A percentile compares a stretch with the other conserved stretches of the same genome.
phyloP scores from a whole-genome alignment of 2,329 filamentous ascomycete species.

The Colletotrichum sp. region DNA sequence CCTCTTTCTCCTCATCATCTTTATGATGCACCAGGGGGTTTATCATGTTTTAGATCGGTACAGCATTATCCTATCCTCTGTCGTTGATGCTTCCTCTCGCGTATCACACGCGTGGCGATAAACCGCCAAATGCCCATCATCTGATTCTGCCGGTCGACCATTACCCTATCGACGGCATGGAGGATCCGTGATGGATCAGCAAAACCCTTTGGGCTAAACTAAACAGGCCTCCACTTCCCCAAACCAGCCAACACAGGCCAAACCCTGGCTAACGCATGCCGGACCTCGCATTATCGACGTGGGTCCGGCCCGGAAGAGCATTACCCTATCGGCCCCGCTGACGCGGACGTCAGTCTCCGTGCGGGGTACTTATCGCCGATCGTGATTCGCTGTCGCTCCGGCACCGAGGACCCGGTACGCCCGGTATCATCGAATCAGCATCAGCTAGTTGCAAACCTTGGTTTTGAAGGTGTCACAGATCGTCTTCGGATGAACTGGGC shows the following conservation, averaged over 20 bases:
- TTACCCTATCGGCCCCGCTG: constrained; percentile 3
- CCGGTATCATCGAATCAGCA: not conserved
- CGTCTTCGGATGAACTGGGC: not conserved
- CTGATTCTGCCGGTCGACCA: not conserved
- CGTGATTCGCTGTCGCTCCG: not conserved
- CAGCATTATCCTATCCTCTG: not conserved
- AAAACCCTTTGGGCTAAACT: not conserved
- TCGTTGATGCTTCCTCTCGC: not conserved
- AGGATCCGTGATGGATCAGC: not conserved
- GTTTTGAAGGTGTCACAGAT: not conserved
- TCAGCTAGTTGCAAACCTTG: not conserved
- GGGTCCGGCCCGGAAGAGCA: not conserved
- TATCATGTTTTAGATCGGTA: not conserved
- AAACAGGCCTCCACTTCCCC: not conserved
- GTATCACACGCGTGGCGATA: not conserved
- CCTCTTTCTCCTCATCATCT: not conserved
- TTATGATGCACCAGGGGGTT: not conserved
- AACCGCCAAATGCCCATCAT: not conserved
- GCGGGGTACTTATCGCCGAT: not conserved
- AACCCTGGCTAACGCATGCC: not conserved
- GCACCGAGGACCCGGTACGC: not conserved
- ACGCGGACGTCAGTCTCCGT: not conserved
- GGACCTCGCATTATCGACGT: not conserved
- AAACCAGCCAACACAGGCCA: not conserved
- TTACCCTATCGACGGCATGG: not conserved